phyloP scores from a whole-genome alignment of 768 basidiomycete genomes.

The Tylopilus vinaceipallidus region DNA sequence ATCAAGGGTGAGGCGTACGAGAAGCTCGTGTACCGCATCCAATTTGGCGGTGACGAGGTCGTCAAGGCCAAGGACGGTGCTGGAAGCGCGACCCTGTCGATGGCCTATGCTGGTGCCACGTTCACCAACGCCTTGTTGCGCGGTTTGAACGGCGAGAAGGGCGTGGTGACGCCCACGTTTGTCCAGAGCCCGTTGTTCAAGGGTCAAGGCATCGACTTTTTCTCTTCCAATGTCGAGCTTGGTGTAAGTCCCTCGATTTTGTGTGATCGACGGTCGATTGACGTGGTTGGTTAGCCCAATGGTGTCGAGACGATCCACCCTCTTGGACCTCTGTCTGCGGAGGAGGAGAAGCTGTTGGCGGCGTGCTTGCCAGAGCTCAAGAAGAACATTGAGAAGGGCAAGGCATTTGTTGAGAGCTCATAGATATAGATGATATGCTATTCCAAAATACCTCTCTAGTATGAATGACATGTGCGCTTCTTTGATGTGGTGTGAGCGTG shows the following conservation, averaged over 20 bases:
- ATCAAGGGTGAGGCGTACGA: constrained; percentile 73
- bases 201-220: constrained; percentile 87
- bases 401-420: constrained; percentile 58
- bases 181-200: constrained; percentile 87
- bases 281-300: constrained; percentile 45
- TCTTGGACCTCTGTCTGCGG: constrained; percentile 71
- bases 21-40: constrained; percentile 88
- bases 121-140: constrained; percentile 61
- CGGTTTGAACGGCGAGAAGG: constrained; percentile 64
- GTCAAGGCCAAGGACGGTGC: constrained; percentile 96
- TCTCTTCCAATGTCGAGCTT: constrained; percentile 92
- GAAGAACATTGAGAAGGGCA: constrained; percentile 98
- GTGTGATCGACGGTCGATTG: constrained; percentile 2
- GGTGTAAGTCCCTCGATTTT: constrained; percentile 54
- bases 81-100: constrained; percentile 72
- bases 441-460: no score
- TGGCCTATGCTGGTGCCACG: constrained; percentile 77
- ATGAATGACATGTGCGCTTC: background rate
- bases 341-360: constrained; percentile 84
- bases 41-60: constrained; percentile 97
- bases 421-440: constrained; percentile 31
- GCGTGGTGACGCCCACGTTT: constrained; percentile 75
- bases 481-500: background rate
- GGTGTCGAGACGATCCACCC: constrained; percentile 94
- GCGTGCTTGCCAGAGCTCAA: constrained; percentile 89